phyloP scores from a whole-genome alignment of 768 basidiomycete species.

The Collybia mongolica region DNA sequence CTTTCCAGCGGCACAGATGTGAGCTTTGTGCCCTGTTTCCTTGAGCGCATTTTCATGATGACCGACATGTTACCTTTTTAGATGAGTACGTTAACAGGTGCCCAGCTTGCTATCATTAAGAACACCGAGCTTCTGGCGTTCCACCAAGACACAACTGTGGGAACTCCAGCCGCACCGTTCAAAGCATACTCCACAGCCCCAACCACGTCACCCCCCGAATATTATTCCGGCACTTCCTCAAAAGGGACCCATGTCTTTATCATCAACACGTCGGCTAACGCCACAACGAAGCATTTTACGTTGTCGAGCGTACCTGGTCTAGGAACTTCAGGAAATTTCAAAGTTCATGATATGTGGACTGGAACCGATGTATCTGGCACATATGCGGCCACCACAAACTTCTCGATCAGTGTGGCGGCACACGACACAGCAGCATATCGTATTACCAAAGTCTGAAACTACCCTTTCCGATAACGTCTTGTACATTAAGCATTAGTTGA shows the following conservation, averaged over 20 bases:
- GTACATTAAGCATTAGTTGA: too few species aligned
- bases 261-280: conserved; percentile 42
- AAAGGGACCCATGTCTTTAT: conserved; percentile 56
- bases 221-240: conserved; percentile 46
- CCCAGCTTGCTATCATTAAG: conserved; percentile 47
- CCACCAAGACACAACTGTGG: conserved; percentile 46
- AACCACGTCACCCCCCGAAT: conserved; percentile 47
- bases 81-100: conserved; percentile 36
- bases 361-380: conserved; percentile 40
- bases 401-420: conserved; percentile 38
- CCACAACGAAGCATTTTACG: conserved; percentile 42
- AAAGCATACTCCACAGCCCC: conserved; percentile 35
- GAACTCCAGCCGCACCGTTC: conserved; percentile 49
- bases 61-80: conserved; percentile 16
- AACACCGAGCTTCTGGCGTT: conserved; percentile 55
- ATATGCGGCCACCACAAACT: conserved; percentile 30
- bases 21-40: conserved; percentile 4
- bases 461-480: background rate
- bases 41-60: background rate
- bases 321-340: conserved; percentile 31
- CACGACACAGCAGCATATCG: conserved; percentile 56
- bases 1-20: conserved; percentile 37
- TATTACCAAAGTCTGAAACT: conserved; percentile 23
- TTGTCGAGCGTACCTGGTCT: conserved; percentile 48
- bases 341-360: conserved; percentile 57